Conservation (phyloP, 1,284 basidiomycete genomes). For the Leccinum angustisporum region DNA sequence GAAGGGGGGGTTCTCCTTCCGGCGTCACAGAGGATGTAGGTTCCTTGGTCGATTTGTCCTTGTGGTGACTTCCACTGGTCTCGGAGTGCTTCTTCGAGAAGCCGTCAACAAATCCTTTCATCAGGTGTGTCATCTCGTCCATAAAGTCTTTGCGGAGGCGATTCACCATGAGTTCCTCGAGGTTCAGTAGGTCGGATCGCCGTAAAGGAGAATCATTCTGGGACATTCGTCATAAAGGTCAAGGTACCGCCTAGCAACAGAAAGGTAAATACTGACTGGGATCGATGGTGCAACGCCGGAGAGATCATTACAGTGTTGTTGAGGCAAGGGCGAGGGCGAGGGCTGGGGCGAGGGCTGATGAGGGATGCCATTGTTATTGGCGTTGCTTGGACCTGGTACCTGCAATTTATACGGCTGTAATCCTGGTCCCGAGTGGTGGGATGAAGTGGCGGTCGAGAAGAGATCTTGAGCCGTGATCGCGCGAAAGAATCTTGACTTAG, state of each 20-base stretch:
- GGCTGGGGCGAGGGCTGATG: not conserved
- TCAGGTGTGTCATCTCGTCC: not conserved
- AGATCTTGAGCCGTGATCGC: not conserved
- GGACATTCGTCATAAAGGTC: not conserved
- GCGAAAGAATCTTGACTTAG: not conserved
- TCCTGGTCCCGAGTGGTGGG: not conserved
- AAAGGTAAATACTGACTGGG: not conserved
- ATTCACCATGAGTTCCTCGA: not conserved
- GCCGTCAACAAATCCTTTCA: not conserved
- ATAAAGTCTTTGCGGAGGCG: not conserved
- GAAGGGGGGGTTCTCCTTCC: not conserved
- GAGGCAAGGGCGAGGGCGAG: not conserved
- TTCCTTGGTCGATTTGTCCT: not conserved
- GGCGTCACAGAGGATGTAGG: not conserved
- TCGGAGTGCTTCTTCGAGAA: not conserved
- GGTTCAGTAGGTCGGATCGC: not conserved
- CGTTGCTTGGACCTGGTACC: not conserved
- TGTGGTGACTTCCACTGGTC: not conserved
- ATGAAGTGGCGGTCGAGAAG: not conserved
- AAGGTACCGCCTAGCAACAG: not conserved
- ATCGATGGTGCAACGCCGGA: not conserved
- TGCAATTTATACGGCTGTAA: not conserved
- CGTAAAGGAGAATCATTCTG: not conserved
- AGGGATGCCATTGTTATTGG: not conserved
- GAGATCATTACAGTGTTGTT: not conserved